Evolutionary conservation across 495 filamentous ascomycete genomes (phyloP), one percentile per base, ranked within the genome.

Genomic region (Penicillium pulvis): DNA sequence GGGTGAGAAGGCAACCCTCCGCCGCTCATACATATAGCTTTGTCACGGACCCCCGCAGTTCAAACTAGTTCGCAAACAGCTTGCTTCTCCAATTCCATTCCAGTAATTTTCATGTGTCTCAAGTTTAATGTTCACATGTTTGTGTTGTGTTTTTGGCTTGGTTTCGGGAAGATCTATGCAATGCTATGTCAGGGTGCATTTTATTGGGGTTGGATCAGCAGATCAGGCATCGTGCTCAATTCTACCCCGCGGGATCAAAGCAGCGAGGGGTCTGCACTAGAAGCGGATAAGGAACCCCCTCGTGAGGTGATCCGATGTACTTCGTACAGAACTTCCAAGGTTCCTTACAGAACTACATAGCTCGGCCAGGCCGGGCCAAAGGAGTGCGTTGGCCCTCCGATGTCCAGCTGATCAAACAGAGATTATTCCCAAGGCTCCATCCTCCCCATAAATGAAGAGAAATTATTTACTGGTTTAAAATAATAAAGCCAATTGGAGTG

Each of bases 401-500:
- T 46, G 43, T 46, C 43, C 43, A 46, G 43, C 43, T 46, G 43
- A 46, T 46, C 43, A 24, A 24, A 14, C 43, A 46, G 43, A 46
- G 43, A 46, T 46, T 46, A 46, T 51, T 17, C 46, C 23, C 11
- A 41, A 39, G 16, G 39, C 17, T 24, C 19, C 19, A 11, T 24
- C 1, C 14, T 26, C n/a, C 31, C 20, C 31, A 33, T 52, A 20
- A 20, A 24, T 35, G 24, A 51, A 51, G 12, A 20, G 26, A 51
- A 49, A 17, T 23, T 24, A 47, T 47, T 26, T 24, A 2, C 16
- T 45, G 6, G 9, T 16, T 26, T n/a, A 49, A 9, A 20, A 36
- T 20, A 20, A 30, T 31, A 51, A 42, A 16, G n/a, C 54, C 57
- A 52, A 66, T 61, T 59, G 53, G 57, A 47, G 41, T 1, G 2